Conservation (phyloP, 1,139 yeast species). For the Debaryomyces nepalensis region DNA sequence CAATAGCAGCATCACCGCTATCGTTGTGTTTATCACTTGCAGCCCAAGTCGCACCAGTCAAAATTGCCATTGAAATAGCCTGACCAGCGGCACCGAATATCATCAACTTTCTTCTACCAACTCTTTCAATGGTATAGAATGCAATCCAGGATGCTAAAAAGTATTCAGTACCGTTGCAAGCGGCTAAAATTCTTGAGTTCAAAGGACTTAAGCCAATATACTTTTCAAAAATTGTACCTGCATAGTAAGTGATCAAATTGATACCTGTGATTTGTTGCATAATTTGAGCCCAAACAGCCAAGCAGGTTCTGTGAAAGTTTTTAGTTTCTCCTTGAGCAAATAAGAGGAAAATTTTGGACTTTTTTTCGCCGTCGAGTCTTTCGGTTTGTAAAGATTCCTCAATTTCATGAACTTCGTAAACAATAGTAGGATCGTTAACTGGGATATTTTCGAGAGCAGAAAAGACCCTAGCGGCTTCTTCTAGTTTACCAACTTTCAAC, state of each 20-base stretch:
- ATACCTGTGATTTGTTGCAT: slow-evolving; percentile 52
- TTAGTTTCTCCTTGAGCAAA: slow-evolving; percentile 45
- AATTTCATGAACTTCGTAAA: slow-evolving; percentile 38
- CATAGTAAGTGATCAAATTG: slow-evolving; percentile 43
- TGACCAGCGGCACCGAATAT: slow-evolving; percentile 59
- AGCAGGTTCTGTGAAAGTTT: slow-evolving; percentile 51
- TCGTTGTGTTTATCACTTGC: slow-evolving; percentile 15
- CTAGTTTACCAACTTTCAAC: slow-evolving; percentile 39
- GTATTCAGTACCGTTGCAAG: slow-evolving; percentile 42
- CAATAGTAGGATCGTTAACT: slow-evolving; percentile 27
- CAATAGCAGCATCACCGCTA: slow-evolving; percentile 31
- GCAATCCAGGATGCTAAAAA: slow-evolving; percentile 50
- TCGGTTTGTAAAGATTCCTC: slow-evolving; percentile 34
- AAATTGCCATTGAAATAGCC: slow-evolving; percentile 36
- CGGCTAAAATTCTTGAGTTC: slow-evolving; percentile 41
- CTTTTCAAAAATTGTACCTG: slow-evolving; percentile 49
- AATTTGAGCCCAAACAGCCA: slow-evolving; percentile 52
- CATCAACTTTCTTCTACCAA: slow-evolving; percentile 58
- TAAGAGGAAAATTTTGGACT: slow-evolving; percentile 31
- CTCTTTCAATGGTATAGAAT: slow-evolving; percentile 49
- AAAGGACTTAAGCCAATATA: slow-evolving; percentile 46
- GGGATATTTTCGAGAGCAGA: slow-evolving; percentile 47
- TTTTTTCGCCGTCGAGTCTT: slow-evolving; percentile 25
- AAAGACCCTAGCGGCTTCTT: slow-evolving; percentile 56
- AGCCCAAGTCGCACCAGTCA: slow-evolving; percentile 34